Evolutionary conservation across 306 rosid genomes (phyloP).

Genomic region (Adenanthera pavonina): DNA sequence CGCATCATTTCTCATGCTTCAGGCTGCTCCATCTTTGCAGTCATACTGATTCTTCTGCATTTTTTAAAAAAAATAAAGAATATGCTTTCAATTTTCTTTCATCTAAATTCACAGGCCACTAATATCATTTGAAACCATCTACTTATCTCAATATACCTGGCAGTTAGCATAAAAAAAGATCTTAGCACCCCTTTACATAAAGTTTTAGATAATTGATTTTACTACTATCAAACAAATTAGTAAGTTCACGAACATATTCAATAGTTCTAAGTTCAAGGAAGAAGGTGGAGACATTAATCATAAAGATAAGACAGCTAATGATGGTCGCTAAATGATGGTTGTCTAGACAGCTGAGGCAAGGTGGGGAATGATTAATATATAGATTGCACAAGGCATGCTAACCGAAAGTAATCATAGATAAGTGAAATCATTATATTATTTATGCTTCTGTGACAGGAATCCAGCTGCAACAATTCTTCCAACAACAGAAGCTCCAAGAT

Average conservation of each 20-base stretch:
- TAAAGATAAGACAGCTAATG: not conserved
- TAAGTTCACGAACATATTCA: not conserved
- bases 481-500: constrained; percentile 48
- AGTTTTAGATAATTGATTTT: not conserved
- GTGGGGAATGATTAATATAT: not conserved
- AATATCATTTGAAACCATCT: not conserved
- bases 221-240: not conserved
- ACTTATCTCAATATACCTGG: not conserved
- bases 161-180: not conserved
- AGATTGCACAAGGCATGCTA: not conserved
- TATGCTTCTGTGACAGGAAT: constrained; percentile 42
- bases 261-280: not conserved
- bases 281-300: not conserved
- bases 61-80: not conserved
- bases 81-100: not conserved
- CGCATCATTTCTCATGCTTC: not conserved
- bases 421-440: not conserved
- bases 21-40: not conserved
- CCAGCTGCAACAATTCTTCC: constrained; percentile 63
- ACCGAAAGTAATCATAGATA: not conserved
- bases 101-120: not conserved
- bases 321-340: not conserved
- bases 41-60: not conserved
- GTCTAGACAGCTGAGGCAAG: too few relatives aligned
- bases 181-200: not conserved